A percentile compares a stretch with the other conserved stretches of the same genome.
Evolutionary conservation across 768 basidiomycete species (phyloP).

Genomic region (Cystobasidiopsis lactophilus): DNA sequence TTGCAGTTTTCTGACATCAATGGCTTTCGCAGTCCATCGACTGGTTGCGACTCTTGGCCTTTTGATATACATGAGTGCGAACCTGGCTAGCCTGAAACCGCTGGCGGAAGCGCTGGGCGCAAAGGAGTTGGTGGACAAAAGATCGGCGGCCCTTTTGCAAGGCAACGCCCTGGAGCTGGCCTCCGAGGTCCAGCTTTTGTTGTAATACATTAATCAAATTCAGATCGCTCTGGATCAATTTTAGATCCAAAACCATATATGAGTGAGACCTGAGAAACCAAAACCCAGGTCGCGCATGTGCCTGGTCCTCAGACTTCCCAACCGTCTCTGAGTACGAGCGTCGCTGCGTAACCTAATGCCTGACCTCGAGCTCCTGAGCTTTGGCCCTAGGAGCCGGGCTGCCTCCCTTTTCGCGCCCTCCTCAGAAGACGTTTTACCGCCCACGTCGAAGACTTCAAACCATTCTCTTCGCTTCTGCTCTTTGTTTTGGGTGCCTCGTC

Average conservation of each 20-base stretch:
- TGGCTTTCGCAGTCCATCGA: constrained; percentile 42
- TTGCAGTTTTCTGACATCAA: not conserved
- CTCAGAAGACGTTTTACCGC: no score
- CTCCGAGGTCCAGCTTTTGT: not conserved
- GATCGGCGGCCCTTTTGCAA: constrained; percentile 27
- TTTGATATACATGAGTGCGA: constrained; percentile 52
- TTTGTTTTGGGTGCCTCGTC: no score
- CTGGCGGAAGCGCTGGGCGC: constrained; percentile 53
- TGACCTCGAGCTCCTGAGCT: not conserved
- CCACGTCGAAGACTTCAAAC: no score
- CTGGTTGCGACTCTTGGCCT: constrained; percentile 56
- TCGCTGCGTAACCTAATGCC: not conserved
- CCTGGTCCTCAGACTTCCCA: not conserved
- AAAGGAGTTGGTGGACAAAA: constrained; percentile 35
- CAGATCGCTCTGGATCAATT: not conserved
- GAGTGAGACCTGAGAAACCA: no score
- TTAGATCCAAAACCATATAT: no score
- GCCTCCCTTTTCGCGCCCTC: no score
- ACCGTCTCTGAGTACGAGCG: not conserved
- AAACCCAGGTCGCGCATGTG: no score
- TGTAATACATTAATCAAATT: no score
- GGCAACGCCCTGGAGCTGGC: constrained; percentile 25
- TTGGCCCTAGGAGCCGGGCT: no score
- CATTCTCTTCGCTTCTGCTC: no score
- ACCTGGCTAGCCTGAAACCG: constrained; percentile 33